These are phyloP conservation scores for Priceomyces melissophilus DNA, from an alignment of 805 yeast genomes.

Conservation along the genomic window DNA sequence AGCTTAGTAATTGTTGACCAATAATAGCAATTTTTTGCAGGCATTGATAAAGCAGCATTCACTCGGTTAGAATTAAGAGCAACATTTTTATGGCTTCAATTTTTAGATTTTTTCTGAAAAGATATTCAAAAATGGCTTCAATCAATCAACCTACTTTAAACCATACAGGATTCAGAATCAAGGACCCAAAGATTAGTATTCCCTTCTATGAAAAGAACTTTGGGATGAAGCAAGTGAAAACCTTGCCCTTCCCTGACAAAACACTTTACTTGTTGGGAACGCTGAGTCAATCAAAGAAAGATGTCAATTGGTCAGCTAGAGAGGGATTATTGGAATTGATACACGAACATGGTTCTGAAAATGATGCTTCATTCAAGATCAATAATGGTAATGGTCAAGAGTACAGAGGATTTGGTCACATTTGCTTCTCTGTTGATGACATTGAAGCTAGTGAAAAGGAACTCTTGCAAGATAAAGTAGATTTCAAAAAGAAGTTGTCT, in stretches of 20 bases:
- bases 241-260: conserved; percentile 54
- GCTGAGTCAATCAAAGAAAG: conserved; percentile 39
- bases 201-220: conserved; percentile 72
- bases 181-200: conserved; percentile 71
- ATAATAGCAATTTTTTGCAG: too few relatives aligned
- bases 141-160: conserved; percentile 47
- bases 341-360: conserved; percentile 74
- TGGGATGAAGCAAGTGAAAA: conserved; percentile 62
- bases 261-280: conserved; percentile 67
- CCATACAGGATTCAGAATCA: conserved; percentile 76
- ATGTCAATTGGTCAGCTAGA: conserved; percentile 40
- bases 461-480: conserved; percentile 60
- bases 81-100: neutral
- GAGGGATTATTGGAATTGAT: conserved; percentile 80
- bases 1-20: too few relatives aligned
- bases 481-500: conserved; percentile 74
- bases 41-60: too few relatives aligned
- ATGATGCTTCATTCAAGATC: conserved; percentile 50
- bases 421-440: conserved; percentile 83
- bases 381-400: conserved; percentile 86
- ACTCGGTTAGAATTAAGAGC: too few relatives aligned
- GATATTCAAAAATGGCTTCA: conserved; percentile 20
- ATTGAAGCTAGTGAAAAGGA: conserved; percentile 57
- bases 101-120: neutral
- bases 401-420: conserved; percentile 89